A percentile compares a stretch with the other conserved stretches of the same genome.
Evolutionary conservation across 2,329 filamentous ascomycete species (phyloP).

Genomic region (Monosporascus sp.): DNA sequence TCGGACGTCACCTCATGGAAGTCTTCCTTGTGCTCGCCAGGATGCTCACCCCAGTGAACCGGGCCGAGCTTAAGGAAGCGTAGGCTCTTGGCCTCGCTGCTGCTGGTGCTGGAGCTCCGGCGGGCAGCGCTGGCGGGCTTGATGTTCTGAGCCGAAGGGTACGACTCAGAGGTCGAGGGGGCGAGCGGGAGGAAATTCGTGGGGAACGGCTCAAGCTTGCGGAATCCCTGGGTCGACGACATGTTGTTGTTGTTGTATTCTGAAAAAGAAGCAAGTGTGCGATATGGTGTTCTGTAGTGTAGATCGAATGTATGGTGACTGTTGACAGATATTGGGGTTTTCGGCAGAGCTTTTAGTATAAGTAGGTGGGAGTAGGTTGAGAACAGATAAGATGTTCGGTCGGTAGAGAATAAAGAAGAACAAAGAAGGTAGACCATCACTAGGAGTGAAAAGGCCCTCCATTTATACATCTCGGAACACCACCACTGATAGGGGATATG

Average conservation of each 20-base stretch:
- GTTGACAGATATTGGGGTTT: too few species aligned
- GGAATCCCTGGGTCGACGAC: conserved; percentile 20
- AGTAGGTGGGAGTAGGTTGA: too few species aligned
- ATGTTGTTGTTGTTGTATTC: conserved; percentile 18
- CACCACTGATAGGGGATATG: too few species aligned
- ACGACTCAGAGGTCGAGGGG: conserved; percentile 52
- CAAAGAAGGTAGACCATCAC: background rate
- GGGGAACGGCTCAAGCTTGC: conserved; percentile 24
- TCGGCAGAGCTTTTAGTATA: too few species aligned
- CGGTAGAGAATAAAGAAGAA: background rate
- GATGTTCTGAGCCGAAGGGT: conserved; percentile 37
- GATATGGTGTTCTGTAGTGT: conserved; percentile 7
- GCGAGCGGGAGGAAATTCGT: conserved; percentile 51
- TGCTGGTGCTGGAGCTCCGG: conserved; percentile 51
- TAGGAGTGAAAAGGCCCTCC: background rate
- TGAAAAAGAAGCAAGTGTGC: background rate
- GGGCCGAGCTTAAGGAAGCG: conserved; percentile 60
- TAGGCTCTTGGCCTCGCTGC: conserved; percentile 42
- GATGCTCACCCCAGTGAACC: conserved; percentile 59
- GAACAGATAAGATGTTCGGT: too few species aligned
- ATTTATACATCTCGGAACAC: background rate
- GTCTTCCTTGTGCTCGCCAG: conserved; percentile 51
- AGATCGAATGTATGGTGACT: background rate
- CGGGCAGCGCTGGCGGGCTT: conserved; percentile 30
- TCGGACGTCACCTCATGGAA: conserved; percentile 50